Evolutionary conservation across 148 eudicot species (phyloP).

Genomic region (Amaranthus cruentus): DNA sequence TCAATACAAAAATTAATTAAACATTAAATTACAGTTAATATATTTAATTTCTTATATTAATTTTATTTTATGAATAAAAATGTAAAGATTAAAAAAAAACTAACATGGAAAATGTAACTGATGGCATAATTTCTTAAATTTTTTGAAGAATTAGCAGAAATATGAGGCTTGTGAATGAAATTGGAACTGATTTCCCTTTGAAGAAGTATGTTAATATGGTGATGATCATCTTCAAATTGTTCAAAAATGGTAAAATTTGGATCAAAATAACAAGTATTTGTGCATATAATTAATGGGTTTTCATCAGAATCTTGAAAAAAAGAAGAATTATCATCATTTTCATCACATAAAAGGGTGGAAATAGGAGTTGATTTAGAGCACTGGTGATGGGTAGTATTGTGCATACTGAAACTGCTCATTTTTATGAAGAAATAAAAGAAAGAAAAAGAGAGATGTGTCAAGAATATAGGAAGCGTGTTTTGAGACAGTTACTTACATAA

Average conservation of each 20-base stretch:
- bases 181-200: conserved; percentile 16
- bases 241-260: neutral
- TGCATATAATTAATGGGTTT: neutral
- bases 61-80: neutral
- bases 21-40: neutral
- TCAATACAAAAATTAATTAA: neutral
- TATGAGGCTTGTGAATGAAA: neutral
- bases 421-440: neutral
- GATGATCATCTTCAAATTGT: conserved; percentile 25
- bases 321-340: conserved; percentile 9
- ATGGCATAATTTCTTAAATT: conserved; percentile 14
- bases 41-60: neutral
- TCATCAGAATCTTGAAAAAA: conserved; percentile 6
- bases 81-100: neutral
- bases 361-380: neutral
- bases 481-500: neutral
- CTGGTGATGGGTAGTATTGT: neutral
- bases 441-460: neutral
- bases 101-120: conserved; percentile 21
- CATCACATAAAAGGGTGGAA: conserved; percentile 22
- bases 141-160: too few species aligned
- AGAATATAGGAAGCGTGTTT: neutral
- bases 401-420: neutral
- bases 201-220: conserved; percentile 21
- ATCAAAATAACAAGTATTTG: neutral